Evolutionary conservation across 345 rosid genomes (phyloP), one percentile per base, ranked within the genome.

Genomic region (Brassica juncea): DNA sequence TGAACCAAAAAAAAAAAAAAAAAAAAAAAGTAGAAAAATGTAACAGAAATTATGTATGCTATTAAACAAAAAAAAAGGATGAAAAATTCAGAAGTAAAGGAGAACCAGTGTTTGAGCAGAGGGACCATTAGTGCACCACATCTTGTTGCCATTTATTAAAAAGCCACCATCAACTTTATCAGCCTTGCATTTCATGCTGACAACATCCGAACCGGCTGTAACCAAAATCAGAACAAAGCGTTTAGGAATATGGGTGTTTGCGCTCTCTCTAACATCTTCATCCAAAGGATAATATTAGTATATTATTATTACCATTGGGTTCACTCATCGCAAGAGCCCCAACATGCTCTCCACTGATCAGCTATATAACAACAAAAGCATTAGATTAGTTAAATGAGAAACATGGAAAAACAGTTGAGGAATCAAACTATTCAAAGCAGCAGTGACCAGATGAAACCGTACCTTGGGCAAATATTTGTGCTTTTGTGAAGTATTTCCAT

Each of bases 91-190:
- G 65, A 67, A 66, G 47, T 11, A 52, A 44, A 66, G 47, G 70
- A 55, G 71, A 30, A 94, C 99, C 95, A 94, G 79, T 61, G 99
- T 94, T 85, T 92, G 90, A 84, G 99, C 97, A 79, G 79, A 82
- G 5, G 97, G 97, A 73, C 99, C 99, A 88, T 94, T 94, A 30
- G 97, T 94, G 86, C 99, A 94, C 97, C 99, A 94, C 99, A 92
- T 94, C 84, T 92, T 92, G 86, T 88, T 92, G 76, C 99, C 97
- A 77, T 89, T 92, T 67, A 92, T 64, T 52, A 87, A 47, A 84
- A 84, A 92, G 57, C 99, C 97, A 55, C 97, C 97, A 85, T 91
- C 91, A 60, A 88, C 94, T 59, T 85, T 86, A 15, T 91, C 94
- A 78, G 99, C 99, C 82, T 91, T 92, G 84, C 97, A 92, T 85